Base-by-base conservation (phyloP, 495 filamentous ascomycete species). In the Penicillium steckii region DNA sequence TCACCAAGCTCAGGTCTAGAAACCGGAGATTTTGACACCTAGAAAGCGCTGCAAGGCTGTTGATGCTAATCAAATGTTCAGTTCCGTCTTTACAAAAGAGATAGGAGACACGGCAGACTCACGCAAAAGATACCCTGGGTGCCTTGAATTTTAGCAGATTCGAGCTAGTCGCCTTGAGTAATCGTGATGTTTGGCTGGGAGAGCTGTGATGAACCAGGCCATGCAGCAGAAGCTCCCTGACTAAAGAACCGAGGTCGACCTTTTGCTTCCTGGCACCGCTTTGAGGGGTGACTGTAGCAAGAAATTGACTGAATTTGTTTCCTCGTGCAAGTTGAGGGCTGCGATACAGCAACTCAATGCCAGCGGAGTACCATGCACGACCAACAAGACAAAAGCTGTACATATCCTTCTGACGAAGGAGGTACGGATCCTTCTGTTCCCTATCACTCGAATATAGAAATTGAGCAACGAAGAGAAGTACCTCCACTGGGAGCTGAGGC, bases 141-240 rank as follows among this genome's bases (percentile, higher is more conserved):
- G 87, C 87, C 27, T 81, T 66, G 57, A 91, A 87, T 25, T 70
- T 69, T 41, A 83, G 77, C 8, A 91, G 65, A 17, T 71, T 76
- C 18, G 60, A 66, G 48, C 86, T 85, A 9, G 82, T 71, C 17
- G 83, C 67, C 4, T 80, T 80, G 17, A 91, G 60, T 10, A 91
- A 63, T 30, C 85, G 73, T 17, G 86, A 85, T 2, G 85, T 89
- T 19, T 80, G 62, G 45, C 82, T 86, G 50, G 82, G 82, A 37
- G 77, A 79, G 22, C 84, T 78, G 59, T 89, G 82, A 56, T 91
- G 84, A 4, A 88, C 79, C 35, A 90, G 72, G 26, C 59, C 43
- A 21, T 73, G 72, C 63, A 91, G 76, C 59, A 88, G 75, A 6
- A 91, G 72, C 6, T 55, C 55, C 15, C 72, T 73, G 1, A 91